Evolutionary conservation across 75 land plant species (phyloP).

Genomic region (Chamaecyparis obtusa): DNA sequence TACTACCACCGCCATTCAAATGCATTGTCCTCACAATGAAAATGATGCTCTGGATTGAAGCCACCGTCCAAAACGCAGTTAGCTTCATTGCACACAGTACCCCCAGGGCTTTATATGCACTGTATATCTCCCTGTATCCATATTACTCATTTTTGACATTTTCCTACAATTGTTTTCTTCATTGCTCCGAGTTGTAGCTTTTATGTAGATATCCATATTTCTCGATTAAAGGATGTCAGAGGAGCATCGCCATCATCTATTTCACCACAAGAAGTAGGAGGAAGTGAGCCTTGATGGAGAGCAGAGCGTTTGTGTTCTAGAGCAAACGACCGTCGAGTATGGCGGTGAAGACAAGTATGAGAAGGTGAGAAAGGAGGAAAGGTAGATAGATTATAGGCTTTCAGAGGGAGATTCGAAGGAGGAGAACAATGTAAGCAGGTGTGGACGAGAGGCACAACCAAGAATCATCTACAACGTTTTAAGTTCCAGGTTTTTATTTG

Average conservation of each 20-base stretch:
- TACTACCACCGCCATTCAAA: too few relatives aligned
- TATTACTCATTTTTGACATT: neutral
- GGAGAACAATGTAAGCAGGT: too few relatives aligned
- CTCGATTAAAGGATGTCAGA: constrained; percentile 14
- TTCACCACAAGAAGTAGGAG: neutral
- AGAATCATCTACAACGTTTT: too few relatives aligned
- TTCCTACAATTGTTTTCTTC: neutral
- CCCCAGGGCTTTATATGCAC: neutral
- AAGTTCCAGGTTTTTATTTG: too few relatives aligned
- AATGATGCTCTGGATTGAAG: too few relatives aligned
- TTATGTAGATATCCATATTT: too few relatives aligned
- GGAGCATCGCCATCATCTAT: neutral
- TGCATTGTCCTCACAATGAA: too few relatives aligned
- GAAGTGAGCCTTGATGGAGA: neutral
- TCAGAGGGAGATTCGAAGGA: too few relatives aligned
- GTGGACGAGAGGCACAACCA: too few relatives aligned
- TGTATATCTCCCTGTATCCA: neutral
- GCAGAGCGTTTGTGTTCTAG: neutral
- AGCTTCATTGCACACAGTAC: too few relatives aligned
- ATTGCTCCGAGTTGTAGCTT: too few relatives aligned
- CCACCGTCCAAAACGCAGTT: neutral
- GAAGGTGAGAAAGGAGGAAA: constrained; percentile 17
- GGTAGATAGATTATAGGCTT: too few relatives aligned
- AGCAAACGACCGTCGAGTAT: neutral
- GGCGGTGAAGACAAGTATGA: neutral